phyloP scores from a whole-genome alignment of 495 filamentous ascomycete genomes.

The Xylaria scruposa region DNA sequence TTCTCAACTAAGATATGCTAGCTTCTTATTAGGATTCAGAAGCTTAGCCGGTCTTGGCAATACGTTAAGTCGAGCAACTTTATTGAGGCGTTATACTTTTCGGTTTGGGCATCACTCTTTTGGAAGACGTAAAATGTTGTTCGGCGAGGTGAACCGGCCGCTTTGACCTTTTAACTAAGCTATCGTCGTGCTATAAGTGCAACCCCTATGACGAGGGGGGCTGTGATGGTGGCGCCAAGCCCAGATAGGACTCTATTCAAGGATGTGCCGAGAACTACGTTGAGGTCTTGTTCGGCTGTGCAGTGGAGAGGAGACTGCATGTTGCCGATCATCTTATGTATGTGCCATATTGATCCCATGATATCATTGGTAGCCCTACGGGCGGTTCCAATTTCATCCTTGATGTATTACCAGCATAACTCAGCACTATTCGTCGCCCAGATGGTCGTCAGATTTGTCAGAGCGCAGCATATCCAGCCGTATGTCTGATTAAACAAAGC shows the following conservation, averaged over 20 bases:
- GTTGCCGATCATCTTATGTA: constrained; percentile 5
- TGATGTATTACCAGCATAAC: background rate
- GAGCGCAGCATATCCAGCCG: background rate
- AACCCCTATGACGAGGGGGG: background rate
- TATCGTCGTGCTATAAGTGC: background rate
- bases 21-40: background rate
- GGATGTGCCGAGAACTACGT: background rate
- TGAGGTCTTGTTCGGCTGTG: constrained; percentile 15
- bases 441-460: background rate
- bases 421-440: background rate
- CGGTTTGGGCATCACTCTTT: background rate
- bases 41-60: background rate
- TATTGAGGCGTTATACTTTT: background rate
- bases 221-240: constrained; percentile 14
- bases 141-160: background rate
- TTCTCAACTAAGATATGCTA: background rate
- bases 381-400: background rate
- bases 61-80: background rate
- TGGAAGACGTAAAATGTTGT: background rate
- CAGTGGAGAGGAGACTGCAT: background rate
- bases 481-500: background rate
- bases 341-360: background rate
- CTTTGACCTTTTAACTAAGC: constrained; percentile 4
- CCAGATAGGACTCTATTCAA: constrained; percentile 1
- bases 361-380: constrained; percentile 22